phyloP scores from a whole-genome alignment of 164 flowering plant genomes.

The Warburgia ugandensis region DNA sequence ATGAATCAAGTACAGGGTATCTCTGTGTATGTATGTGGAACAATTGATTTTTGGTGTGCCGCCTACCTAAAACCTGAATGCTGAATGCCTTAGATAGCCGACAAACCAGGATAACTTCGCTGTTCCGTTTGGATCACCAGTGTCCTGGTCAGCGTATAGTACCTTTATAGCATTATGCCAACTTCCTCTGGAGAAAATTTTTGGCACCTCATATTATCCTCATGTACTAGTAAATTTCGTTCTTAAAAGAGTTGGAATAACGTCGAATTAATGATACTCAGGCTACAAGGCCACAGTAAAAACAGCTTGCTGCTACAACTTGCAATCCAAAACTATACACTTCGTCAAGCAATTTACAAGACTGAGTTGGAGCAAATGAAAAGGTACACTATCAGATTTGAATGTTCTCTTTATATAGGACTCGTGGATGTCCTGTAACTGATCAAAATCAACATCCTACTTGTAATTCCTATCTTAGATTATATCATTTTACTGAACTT shows the following conservation, averaged over 20 bases:
- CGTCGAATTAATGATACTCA: neutral
- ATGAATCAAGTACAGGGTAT: too few relatives aligned
- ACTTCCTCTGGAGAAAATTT: too few relatives aligned
- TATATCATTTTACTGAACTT: neutral
- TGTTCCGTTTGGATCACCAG: too few relatives aligned
- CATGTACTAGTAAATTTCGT: neutral
- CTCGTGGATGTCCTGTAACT: neutral
- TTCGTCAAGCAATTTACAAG: constrained; percentile 3
- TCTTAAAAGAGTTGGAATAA: neutral
- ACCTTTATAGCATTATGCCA: too few relatives aligned
- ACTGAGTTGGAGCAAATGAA: constrained; percentile 3
- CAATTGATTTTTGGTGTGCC: too few relatives aligned
- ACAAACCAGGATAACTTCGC: too few relatives aligned
- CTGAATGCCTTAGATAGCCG: too few relatives aligned
- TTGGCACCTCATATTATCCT: too few relatives aligned
- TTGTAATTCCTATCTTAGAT: neutral
- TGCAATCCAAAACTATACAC: neutral
- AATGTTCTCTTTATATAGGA: neutral
- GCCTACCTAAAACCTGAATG: too few relatives aligned
- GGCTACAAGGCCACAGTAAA: neutral
- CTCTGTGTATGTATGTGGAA: too few relatives aligned
- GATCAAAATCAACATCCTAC: neutral
- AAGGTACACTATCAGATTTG: neutral
- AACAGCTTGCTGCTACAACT: neutral
- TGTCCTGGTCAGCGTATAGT: too few relatives aligned